These are phyloP conservation scores for Pleurotus eryngii DNA, from an alignment of 768 basidiomycete genomes.

Conservation along the genomic window DNA sequence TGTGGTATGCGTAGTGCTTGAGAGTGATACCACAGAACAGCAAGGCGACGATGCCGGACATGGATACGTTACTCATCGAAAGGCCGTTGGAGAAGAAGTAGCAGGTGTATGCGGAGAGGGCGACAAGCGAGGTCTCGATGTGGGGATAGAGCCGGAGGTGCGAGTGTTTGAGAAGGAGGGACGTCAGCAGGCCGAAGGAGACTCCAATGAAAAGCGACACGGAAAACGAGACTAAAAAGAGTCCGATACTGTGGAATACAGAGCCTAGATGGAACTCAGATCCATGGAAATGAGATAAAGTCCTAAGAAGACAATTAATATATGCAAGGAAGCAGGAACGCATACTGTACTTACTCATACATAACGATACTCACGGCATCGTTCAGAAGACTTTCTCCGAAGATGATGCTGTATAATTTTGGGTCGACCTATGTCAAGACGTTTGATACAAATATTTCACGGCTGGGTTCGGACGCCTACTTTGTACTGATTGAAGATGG, in stretches of 20 bases:
- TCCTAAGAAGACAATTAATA: conserved; percentile 43
- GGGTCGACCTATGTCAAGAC: conserved; percentile 65
- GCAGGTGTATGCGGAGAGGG: conserved; percentile 91
- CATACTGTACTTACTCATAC: conserved; percentile 81
- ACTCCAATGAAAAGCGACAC: conserved; percentile 95
- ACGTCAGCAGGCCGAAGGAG: conserved; percentile 85
- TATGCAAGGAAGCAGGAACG: neutral
- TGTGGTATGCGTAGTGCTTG: conserved; percentile 99
- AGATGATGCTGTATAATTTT: conserved; percentile 95
- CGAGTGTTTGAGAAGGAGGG: conserved; percentile 92
- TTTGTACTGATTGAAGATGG: conserved; percentile 98
- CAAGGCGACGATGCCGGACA: conserved; percentile 90
- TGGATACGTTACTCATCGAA: conserved; percentile 49
- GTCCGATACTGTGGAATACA: conserved; percentile 94
- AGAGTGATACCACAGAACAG: conserved; percentile 98
- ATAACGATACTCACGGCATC: conserved; percentile 99
- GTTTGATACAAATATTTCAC: neutral
- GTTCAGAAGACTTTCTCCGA: conserved; percentile 94
- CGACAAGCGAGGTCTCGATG: conserved; percentile 95
- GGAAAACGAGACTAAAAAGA: conserved; percentile 94
- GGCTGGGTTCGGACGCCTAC: neutral
- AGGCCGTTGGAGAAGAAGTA: conserved; percentile 99
- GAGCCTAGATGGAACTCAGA: conserved; percentile 81
- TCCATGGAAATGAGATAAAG: conserved; percentile 88
- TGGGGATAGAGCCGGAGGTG: conserved; percentile 82